Evolutionary conservation across 148 eudicot genomes (phyloP).

Genomic region (Camellia granthamiana): DNA sequence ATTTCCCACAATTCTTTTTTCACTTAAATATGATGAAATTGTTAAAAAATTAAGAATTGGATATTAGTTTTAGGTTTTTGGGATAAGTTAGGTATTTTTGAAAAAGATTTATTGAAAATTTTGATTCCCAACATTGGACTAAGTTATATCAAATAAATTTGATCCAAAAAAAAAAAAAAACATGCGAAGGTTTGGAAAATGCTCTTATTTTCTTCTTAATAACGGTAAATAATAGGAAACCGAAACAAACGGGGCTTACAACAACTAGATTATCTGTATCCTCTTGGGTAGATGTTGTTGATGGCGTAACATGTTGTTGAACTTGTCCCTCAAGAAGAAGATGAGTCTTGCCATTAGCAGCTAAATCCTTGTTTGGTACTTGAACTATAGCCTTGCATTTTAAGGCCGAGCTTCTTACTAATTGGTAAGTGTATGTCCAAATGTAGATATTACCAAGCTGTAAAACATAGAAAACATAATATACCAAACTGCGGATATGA

Average conservation of each 20-base stretch:
- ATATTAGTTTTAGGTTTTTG: no score
- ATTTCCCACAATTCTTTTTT: no score
- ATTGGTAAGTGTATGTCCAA: constrained; percentile 82
- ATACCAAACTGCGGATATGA: no score
- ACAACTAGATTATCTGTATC: constrained; percentile 35
- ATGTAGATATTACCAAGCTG: constrained; percentile 80
- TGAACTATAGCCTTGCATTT: constrained; percentile 32
- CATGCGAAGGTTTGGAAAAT: no score
- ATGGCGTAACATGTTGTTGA: constrained; percentile 25
- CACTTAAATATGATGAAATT: no score
- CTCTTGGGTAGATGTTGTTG: constrained; percentile 9
- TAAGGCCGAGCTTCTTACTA: constrained; percentile 47
- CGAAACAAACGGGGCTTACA: constrained; percentile 24
- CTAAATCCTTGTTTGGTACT: constrained; percentile 65
- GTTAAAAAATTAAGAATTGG: no score
- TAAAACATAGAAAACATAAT: constrained; percentile 2
- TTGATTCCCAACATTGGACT: no score
- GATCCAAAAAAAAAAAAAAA: no score
- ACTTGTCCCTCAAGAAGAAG: constrained; percentile 52
- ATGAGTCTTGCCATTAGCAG: constrained; percentile 38
- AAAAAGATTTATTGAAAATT: no score
- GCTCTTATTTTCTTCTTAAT: no score
- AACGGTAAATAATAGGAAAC: neutral
- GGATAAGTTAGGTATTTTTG: no score
- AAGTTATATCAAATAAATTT: no score